A percentile compares a stretch with the other conserved stretches of the same genome.
Conservation (phyloP, 2,329 filamentous ascomycete species). For the Triangularia setosa region DNA sequence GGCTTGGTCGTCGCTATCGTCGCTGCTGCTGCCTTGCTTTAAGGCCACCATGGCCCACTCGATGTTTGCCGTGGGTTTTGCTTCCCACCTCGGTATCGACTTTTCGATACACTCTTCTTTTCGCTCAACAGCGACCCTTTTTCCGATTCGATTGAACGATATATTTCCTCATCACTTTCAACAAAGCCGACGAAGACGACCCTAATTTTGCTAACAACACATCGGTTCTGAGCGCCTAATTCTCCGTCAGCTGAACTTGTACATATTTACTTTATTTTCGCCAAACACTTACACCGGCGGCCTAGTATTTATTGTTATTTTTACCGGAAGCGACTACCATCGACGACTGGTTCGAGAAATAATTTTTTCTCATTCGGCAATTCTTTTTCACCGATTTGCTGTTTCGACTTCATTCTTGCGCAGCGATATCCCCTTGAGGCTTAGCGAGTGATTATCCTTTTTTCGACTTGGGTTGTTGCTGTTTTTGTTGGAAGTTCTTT, state of each 20-base stretch:
- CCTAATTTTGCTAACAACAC: neutral
- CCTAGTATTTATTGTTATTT: conserved; percentile 24
- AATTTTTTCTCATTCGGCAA: neutral
- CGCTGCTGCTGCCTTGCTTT: conserved; percentile 49
- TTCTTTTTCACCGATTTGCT: neutral
- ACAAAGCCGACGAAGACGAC: neutral
- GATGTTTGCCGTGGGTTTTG: too few relatives aligned
- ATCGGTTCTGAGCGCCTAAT: neutral
- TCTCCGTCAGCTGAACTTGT: neutral
- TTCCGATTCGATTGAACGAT: neutral
- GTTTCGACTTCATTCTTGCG: neutral
- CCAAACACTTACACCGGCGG: conserved; percentile 9
- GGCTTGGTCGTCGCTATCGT: conserved; percentile 55
- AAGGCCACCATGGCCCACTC: too few relatives aligned
- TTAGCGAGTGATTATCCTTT: neutral
- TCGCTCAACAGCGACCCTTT: neutral
- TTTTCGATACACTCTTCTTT: neutral
- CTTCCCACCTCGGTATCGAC: too few relatives aligned
- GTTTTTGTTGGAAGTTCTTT: neutral
- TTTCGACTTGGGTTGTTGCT: neutral
- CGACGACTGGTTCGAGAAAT: neutral
- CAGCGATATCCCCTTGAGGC: neutral
- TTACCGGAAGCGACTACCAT: neutral
- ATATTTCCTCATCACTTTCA: neutral
- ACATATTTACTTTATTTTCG: conserved; percentile 9